phyloP scores from a whole-genome alignment of 768 basidiomycete genomes.

The Neoboletus brunneissimus region DNA sequence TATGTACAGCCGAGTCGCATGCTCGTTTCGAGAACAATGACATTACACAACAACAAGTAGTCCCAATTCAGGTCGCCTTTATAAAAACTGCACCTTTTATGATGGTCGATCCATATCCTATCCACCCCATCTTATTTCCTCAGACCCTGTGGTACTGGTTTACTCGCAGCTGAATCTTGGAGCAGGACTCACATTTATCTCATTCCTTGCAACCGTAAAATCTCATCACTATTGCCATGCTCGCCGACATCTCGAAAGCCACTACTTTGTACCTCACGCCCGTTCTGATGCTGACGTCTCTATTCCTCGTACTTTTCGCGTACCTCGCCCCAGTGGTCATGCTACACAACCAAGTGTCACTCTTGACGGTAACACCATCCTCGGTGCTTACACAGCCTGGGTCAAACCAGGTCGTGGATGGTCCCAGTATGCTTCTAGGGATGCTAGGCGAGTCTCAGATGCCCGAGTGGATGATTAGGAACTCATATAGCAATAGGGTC shows the following conservation, averaged over 20 bases:
- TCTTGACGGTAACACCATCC: conserved; percentile 64
- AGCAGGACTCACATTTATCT: conserved; percentile 21
- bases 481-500: conserved; percentile 49
- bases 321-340: conserved; percentile 65
- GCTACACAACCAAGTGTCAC: conserved; percentile 58
- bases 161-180: conserved; percentile 17
- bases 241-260: conserved; percentile 66
- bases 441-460: conserved; percentile 50
- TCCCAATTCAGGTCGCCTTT: background rate
- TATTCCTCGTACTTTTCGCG: conserved; percentile 63
- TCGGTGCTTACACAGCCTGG: conserved; percentile 38
- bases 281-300: conserved; percentile 59
- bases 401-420: conserved; percentile 45
- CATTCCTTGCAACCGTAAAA: background rate
- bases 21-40: conserved; percentile 19
- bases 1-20: no score
- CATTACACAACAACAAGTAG: conserved; percentile 13
- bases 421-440: conserved; percentile 67
- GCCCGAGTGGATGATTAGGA: background rate
- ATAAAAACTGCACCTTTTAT: conserved; percentile 15
- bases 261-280: conserved; percentile 68
- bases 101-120: conserved; percentile 1
- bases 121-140: background rate
- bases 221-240: conserved; percentile 42
- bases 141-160: conserved; percentile 20